Conservation (phyloP, 345 rosid genomes). For the Lepidium didymum region DNA sequence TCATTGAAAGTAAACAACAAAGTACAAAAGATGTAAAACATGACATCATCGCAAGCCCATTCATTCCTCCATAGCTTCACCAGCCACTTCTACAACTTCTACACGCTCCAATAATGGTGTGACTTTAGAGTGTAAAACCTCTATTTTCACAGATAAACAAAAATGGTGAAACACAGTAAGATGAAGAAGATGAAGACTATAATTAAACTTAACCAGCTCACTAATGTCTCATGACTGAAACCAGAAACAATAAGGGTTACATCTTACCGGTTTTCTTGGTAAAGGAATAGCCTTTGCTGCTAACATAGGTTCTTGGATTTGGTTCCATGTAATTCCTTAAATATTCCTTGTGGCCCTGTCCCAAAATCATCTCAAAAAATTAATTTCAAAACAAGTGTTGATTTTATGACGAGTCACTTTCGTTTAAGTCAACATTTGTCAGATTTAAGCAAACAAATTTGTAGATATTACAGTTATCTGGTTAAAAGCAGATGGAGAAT, state of each 20-base stretch:
- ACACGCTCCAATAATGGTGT: conserved; percentile 49
- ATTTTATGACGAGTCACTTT: background rate
- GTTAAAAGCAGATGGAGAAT: background rate
- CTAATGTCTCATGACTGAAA: background rate
- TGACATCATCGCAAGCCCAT: background rate
- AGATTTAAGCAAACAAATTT: background rate
- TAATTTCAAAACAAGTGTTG: background rate
- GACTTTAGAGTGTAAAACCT: conserved; percentile 59
- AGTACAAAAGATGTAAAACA: background rate
- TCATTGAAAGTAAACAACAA: background rate
- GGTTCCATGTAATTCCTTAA: conserved; percentile 72
- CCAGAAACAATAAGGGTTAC: background rate
- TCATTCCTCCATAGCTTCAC: conserved; percentile 75
- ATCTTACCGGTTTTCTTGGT: conserved; percentile 62
- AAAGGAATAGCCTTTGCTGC: conserved; percentile 52
- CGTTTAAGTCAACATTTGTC: background rate
- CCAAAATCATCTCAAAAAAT: conserved; percentile 1
- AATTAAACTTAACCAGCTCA: background rate
- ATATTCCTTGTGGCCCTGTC: conserved; percentile 68
- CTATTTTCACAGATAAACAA: conserved; percentile 32
- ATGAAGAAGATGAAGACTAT: background rate
- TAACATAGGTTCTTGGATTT: conserved; percentile 65
- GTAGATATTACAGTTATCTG: background rate
- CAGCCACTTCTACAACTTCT: conserved; percentile 40
- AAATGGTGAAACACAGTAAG: background rate